These are phyloP conservation scores for Diatrype stigma DNA, from an alignment of 2,329 filamentous ascomycete species.

Conservation along the genomic window DNA sequence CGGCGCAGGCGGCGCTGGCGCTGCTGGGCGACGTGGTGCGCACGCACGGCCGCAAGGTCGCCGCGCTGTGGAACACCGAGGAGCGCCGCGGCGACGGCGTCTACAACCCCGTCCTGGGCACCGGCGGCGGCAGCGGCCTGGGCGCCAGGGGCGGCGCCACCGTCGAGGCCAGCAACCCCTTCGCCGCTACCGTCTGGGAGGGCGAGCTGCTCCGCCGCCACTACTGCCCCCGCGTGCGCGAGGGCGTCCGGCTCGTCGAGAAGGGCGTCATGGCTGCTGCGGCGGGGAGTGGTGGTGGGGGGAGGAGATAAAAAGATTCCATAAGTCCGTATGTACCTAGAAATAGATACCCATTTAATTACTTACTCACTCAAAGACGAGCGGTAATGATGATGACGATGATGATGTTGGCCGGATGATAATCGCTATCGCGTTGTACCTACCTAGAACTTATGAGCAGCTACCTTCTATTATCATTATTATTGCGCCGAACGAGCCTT, in stretches of 20 bases:
- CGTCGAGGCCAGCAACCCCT: conserved; percentile 84
- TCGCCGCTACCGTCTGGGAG: conserved; percentile 88
- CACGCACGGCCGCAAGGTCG: conserved; percentile 77
- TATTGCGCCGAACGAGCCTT: too few species aligned
- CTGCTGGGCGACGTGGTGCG: conserved; percentile 75
- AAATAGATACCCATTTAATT: too few species aligned
- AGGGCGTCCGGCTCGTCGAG: conserved; percentile 66
- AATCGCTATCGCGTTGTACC: too few species aligned
- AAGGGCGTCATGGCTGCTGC: conserved; percentile 48
- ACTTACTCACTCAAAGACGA: too few species aligned
- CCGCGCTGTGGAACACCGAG: conserved; percentile 88
- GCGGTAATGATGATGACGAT: too few species aligned
- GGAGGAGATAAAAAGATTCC: not conserved
- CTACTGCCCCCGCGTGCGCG: conserved; percentile 81
- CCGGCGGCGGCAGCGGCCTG: not conserved
- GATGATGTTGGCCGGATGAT: too few species aligned
- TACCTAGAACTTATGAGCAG: too few species aligned
- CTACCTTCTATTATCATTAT: too few species aligned
- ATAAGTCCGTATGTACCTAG: too few species aligned
- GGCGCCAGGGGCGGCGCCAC: conserved; percentile 45
- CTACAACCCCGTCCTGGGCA: conserved; percentile 60
- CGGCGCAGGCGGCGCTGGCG: conserved; percentile 71
- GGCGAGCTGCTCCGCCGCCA: conserved; percentile 81
- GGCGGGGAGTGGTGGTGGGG: conserved; percentile 3
- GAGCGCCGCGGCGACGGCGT: conserved; percentile 87